These are phyloP conservation scores for Coemansia guatemalensis DNA, from an alignment of 192 early-diverging fungal genomes.

Conservation along the genomic window DNA sequence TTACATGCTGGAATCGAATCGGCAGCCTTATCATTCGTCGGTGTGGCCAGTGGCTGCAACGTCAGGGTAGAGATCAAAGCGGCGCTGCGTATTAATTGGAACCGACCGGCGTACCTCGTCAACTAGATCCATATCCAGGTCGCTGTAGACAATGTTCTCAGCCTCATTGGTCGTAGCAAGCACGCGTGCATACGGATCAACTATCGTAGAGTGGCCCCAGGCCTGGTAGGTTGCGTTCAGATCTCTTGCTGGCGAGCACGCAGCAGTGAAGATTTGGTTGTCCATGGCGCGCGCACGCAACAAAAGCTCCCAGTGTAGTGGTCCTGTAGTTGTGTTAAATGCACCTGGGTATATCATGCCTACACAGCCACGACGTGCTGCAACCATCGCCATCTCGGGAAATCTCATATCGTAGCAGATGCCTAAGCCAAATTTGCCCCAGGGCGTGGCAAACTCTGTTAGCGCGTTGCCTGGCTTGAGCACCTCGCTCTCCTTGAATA, in stretches of 20 bases:
- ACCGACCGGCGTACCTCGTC: slow-evolving; percentile 67
- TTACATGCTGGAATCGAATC: no score
- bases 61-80: slow-evolving; percentile 90
- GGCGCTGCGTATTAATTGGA: slow-evolving; percentile 76
- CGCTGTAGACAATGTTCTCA: slow-evolving; percentile 80
- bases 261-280: slow-evolving; percentile 90
- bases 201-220: slow-evolving; percentile 92
- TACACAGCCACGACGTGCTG: slow-evolving; percentile 79
- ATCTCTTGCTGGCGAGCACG: slow-evolving; percentile 96
- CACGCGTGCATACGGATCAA: slow-evolving; percentile 78
- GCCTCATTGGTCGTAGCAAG: slow-evolving; percentile 72
- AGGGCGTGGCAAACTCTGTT: slow-evolving; percentile 78
- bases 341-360: slow-evolving; percentile 97
- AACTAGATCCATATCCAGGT: slow-evolving; percentile 63
- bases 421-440: slow-evolving; percentile 85
- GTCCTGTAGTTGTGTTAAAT: slow-evolving; percentile 95
- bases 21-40: no score
- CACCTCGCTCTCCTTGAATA: slow-evolving; percentile 87
- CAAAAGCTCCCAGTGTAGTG: slow-evolving; percentile 92
- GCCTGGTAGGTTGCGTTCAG: slow-evolving; percentile 72
- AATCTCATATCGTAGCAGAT: slow-evolving; percentile 99
- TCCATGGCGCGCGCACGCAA: slow-evolving; percentile 84
- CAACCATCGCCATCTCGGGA: slow-evolving; percentile 94
- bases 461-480: slow-evolving; percentile 71
- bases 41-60: slow-evolving; percentile 36